A percentile compares a stretch with the other conserved stretches of the same genome.
Evolutionary conservation across 768 basidiomycete species (phyloP).

Genomic region (Boletus sp.): DNA sequence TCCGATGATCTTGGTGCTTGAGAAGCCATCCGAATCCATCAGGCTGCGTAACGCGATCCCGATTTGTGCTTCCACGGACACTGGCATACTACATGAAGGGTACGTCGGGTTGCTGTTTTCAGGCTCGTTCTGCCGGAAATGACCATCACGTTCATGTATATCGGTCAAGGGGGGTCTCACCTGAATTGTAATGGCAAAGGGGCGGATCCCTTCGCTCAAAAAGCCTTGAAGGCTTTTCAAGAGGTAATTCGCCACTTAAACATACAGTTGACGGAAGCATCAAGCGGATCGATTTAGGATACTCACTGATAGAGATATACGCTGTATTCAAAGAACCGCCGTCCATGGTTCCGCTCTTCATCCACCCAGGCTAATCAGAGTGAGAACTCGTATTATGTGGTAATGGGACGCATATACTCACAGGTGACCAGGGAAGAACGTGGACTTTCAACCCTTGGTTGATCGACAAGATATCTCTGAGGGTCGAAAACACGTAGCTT

Average conservation of each 20-base stretch:
- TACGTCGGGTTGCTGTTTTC: conserved; percentile 61
- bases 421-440: conserved; percentile 72
- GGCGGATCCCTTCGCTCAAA: conserved; percentile 50
- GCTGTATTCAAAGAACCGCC: conserved; percentile 57
- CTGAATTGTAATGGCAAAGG: conserved; percentile 63
- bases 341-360: conserved; percentile 69
- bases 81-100: conserved; percentile 57
- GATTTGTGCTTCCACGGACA: conserved; percentile 55
- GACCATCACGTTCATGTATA: not conserved
- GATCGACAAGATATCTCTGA: conserved; percentile 60
- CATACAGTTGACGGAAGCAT: not conserved
- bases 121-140: conserved; percentile 46
- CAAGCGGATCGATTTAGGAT: not conserved
- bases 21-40: conserved; percentile 61
- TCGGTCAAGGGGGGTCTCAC: conserved; percentile 15
- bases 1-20: conserved; percentile 59
- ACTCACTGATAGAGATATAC: conserved; percentile 49
- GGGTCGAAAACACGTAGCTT: conserved; percentile 57
- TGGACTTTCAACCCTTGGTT: conserved; percentile 55
- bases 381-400: not conserved
- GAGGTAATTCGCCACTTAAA: conserved; percentile 65
- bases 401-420: conserved; percentile 30
- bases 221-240: conserved; percentile 72
- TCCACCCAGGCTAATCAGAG: conserved; percentile 63
- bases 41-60: conserved; percentile 52